Evolutionary conservation across 1,139 yeast genomes (phyloP).

Genomic region (Geotrichum carabidarum): DNA sequence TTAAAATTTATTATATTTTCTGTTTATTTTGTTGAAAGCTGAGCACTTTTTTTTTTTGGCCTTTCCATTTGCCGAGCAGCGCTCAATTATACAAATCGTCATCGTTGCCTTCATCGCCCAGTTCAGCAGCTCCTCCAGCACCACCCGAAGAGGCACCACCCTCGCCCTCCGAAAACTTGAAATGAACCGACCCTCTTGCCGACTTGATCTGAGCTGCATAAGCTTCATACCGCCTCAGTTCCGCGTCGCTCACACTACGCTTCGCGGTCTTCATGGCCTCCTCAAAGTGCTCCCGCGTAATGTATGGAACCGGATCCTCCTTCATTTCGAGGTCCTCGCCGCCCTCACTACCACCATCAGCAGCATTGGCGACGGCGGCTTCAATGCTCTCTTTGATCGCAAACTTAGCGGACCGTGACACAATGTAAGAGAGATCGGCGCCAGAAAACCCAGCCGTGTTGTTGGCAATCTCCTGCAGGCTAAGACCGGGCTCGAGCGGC

Average conservation of each 20-base stretch:
- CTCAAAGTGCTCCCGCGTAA: slow-evolving; percentile 87
- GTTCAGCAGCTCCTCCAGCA: slow-evolving; percentile 52
- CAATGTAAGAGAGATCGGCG: slow-evolving; percentile 96
- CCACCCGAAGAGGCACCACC: slow-evolving; percentile 35
- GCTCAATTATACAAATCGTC: slow-evolving; percentile 83
- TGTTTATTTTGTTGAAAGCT: too few relatives aligned
- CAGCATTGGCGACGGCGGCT: slow-evolving; percentile 54
- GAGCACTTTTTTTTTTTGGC: too few relatives aligned
- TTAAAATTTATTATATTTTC: too few relatives aligned
- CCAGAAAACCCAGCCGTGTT: slow-evolving; percentile 95
- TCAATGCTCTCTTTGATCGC: slow-evolving; percentile 97
- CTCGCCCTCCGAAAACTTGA: slow-evolving; percentile 38
- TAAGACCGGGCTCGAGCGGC: slow-evolving; percentile 95
- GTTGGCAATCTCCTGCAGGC: slow-evolving; percentile 80
- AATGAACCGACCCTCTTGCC: slow-evolving; percentile 71
- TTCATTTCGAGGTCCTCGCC: slow-evolving; percentile 46
- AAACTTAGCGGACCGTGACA: slow-evolving; percentile 95
- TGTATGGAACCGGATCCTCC: slow-evolving; percentile 90
- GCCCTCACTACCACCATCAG: slow-evolving; percentile 48
- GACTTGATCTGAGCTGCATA: slow-evolving; percentile 95
- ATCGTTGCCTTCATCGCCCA: slow-evolving; percentile 62
- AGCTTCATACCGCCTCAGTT: slow-evolving; percentile 96
- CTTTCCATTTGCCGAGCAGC: too few relatives aligned
- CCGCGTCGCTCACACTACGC: slow-evolving; percentile 94
- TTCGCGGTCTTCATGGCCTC: slow-evolving; percentile 99